A percentile compares a stretch with the other conserved stretches of the same genome.
Conservation (phyloP, 306 rosid genomes). For the Begonia masoniana region DNA sequence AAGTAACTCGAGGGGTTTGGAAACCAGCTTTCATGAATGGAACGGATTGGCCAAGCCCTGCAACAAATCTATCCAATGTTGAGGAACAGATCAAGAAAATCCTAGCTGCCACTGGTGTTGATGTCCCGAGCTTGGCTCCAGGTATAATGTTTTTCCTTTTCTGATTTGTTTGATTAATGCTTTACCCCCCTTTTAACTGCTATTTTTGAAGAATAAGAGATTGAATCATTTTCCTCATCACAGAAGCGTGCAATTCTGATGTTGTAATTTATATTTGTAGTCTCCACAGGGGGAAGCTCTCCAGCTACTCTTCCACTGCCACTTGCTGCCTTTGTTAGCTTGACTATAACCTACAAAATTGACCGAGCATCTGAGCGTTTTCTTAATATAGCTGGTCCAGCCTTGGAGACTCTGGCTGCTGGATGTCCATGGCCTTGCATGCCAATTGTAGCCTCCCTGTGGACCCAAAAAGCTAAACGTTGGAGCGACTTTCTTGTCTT, state of each 20-base stretch:
- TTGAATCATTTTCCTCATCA: no score
- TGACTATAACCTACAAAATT: slow-evolving; percentile 86
- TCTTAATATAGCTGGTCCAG: slow-evolving; percentile 86
- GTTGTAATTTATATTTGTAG: no score
- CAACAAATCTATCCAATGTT: slow-evolving; percentile 70
- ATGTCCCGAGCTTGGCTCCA: slow-evolving; percentile 85
- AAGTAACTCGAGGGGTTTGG: slow-evolving; percentile 93
- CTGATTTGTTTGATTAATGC: slow-evolving; percentile 1
- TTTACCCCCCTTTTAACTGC: no score
- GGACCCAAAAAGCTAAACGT: slow-evolving; percentile 94
- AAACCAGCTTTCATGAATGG: slow-evolving; percentile 93
- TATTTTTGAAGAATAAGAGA: no score
- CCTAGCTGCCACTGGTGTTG: slow-evolving; percentile 91
- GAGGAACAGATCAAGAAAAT: slow-evolving; percentile 90
- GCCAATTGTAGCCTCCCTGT: slow-evolving; percentile 95
- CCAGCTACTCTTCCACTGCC: slow-evolving; percentile 97
- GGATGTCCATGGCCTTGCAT: slow-evolving; percentile 99
- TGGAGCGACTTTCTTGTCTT: slow-evolving; percentile 89
- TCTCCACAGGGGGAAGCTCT: slow-evolving; percentile 52
- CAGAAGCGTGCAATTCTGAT: no score
- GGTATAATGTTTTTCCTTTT: slow-evolving; percentile 29
- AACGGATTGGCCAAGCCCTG: slow-evolving; percentile 99
- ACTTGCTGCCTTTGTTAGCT: slow-evolving; percentile 92
- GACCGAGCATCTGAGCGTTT: slow-evolving; percentile 72
- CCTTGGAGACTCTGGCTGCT: slow-evolving; percentile 84